Conservation (phyloP, 1,139 yeast genomes). For the Debaryomyces sp. region DNA sequence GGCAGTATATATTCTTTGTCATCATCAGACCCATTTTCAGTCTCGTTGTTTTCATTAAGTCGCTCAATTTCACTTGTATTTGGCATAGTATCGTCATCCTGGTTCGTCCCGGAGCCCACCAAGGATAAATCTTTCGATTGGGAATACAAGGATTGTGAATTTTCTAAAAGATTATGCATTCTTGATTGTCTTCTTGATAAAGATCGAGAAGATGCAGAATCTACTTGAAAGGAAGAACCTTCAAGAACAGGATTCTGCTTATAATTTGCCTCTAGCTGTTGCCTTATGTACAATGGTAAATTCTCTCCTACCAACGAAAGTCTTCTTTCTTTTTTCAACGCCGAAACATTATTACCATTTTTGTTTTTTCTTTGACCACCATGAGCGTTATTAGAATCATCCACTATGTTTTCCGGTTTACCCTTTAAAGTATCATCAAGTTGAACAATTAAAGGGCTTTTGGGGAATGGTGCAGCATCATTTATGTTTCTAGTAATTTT, state of each 20-base stretch:
- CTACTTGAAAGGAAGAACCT: background rate
- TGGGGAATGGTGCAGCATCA: background rate
- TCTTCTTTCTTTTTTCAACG: constrained; percentile 20
- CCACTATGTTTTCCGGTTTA: background rate
- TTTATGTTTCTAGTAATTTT: constrained; percentile 7
- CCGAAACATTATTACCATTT: background rate
- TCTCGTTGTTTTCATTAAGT: constrained; percentile 11
- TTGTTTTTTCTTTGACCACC: constrained; percentile 1
- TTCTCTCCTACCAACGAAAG: constrained; percentile 42
- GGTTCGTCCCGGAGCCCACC: background rate
- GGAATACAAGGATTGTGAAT: constrained; percentile 42
- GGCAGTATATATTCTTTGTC: constrained; percentile 49
- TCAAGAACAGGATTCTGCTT: background rate
- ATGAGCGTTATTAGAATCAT: background rate
- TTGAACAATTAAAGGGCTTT: constrained; percentile 1
- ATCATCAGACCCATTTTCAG: constrained; percentile 22
- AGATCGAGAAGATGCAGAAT: background rate
- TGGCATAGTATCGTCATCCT: background rate
- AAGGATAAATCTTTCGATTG: constrained; percentile 22
- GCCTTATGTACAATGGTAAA: constrained; percentile 41
- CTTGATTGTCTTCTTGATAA: constrained; percentile 23
- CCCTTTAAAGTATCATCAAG: constrained; percentile 3
- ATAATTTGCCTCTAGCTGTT: constrained; percentile 25
- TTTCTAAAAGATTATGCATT: constrained; percentile 37
- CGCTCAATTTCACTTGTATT: background rate